These are phyloP conservation scores for Mycena metata DNA, from an alignment of 768 basidiomycete genomes.

Conservation along the genomic window DNA sequence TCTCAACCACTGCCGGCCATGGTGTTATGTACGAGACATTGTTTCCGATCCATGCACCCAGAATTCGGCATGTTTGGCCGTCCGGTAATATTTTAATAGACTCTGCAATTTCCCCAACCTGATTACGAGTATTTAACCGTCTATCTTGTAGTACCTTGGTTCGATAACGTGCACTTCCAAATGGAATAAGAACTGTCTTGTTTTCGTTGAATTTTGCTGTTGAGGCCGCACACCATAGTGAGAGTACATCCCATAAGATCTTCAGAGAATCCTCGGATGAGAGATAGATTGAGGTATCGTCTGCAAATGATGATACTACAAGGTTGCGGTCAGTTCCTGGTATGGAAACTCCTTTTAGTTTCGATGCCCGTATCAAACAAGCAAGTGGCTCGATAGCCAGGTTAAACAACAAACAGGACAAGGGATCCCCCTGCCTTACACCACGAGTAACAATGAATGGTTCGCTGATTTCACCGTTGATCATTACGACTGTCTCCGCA, in stretches of 20 bases:
- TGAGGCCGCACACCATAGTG: slow-evolving; percentile 11
- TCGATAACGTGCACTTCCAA: neutral
- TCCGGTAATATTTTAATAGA: slow-evolving; percentile 6
- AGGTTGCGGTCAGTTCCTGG: slow-evolving; percentile 37
- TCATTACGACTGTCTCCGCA: slow-evolving; percentile 16
- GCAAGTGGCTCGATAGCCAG: slow-evolving; percentile 38
- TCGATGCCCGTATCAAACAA: slow-evolving; percentile 48
- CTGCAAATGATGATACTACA: slow-evolving; percentile 53
- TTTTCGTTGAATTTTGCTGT: slow-evolving; percentile 51
- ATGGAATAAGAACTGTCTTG: neutral
- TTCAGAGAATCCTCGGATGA: slow-evolving; percentile 44
- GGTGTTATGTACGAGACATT: no score
- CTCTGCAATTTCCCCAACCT: neutral
- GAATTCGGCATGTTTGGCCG: slow-evolving; percentile 4
- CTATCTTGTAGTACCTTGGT: neutral
- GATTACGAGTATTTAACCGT: neutral
- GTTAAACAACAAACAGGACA: slow-evolving; percentile 58
- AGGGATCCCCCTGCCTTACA: slow-evolving; percentile 50
- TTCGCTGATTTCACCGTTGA: slow-evolving; percentile 36
- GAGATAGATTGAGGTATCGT: slow-evolving; percentile 57
- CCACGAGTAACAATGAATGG: slow-evolving; percentile 33
- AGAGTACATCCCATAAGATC: slow-evolving; percentile 44
- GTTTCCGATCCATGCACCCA: no score
- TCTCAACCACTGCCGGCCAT: no score
- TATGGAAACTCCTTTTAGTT: slow-evolving; percentile 44